These are phyloP conservation scores for Exophiala sp. DNA, from an alignment of 2,329 filamentous ascomycete genomes.

Conservation along the genomic window DNA sequence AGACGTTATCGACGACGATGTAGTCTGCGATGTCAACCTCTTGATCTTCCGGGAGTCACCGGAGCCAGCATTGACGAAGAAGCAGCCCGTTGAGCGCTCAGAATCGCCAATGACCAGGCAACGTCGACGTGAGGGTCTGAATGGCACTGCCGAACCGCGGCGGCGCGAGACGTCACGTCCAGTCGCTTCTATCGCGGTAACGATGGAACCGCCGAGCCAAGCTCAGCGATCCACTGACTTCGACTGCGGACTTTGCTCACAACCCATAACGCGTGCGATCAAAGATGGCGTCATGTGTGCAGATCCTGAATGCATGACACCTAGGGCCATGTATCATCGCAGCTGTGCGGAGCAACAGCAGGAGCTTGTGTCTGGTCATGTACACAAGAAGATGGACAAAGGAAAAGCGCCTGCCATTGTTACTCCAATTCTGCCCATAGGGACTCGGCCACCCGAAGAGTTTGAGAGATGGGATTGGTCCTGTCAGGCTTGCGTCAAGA, in stretches of 20 bases:
- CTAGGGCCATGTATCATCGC: constrained; percentile 18
- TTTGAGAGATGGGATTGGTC: neutral
- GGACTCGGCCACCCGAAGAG: no score
- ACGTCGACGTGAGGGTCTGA: neutral
- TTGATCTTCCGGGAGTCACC: constrained; percentile 12
- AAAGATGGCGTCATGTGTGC: constrained; percentile 14
- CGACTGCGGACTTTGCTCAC: constrained; percentile 16
- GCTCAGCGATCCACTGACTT: neutral
- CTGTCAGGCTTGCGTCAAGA: neutral
- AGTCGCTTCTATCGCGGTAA: no score
- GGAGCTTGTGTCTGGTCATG: neutral
- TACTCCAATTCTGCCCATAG: neutral
- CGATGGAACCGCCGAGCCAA: neutral
- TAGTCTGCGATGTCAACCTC: constrained; percentile 21
- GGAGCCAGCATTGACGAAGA: neutral
- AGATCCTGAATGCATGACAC: constrained; percentile 12
- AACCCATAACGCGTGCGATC: constrained; percentile 6
- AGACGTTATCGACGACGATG: constrained; percentile 18
- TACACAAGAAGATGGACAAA: neutral
- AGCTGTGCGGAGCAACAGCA: constrained; percentile 12
- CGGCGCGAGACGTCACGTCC: neutral
- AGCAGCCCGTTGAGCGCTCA: neutral
- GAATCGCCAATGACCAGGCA: neutral
- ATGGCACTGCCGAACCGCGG: neutral
- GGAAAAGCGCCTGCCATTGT: neutral